phyloP scores from a whole-genome alignment of 176 grass and related monocot species.

The Alloteropsis semialata region DNA sequence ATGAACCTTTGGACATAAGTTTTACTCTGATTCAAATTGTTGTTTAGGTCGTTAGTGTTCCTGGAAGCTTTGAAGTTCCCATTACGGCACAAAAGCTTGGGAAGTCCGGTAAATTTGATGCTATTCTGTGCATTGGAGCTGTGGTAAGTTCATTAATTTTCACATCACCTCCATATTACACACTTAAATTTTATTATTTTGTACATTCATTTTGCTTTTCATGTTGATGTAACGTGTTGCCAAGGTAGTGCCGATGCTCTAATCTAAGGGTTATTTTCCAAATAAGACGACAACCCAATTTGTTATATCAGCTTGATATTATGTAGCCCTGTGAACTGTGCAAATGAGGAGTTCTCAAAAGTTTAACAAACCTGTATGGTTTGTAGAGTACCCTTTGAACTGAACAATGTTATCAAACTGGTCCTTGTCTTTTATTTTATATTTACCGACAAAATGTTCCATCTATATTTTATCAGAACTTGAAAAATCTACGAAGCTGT shows the following conservation, averaged over 20 bases:
- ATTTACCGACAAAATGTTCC: not conserved
- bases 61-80: slow-evolving; percentile 97
- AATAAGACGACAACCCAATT: no score
- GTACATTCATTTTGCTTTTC: not conserved
- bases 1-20: not conserved
- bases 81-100: slow-evolving; percentile 84
- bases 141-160: slow-evolving; percentile 57
- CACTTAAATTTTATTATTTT: not conserved
- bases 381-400: not conserved
- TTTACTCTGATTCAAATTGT: not conserved
- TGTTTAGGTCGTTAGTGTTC: slow-evolving; percentile 85
- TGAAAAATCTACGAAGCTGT: not conserved
- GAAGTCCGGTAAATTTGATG: slow-evolving; percentile 82
- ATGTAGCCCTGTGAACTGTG: not conserved
- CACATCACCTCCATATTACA: not conserved
- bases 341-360: slow-evolving; percentile 1
- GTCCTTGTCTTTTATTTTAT: not conserved
- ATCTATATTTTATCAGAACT: not conserved
- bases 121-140: slow-evolving; percentile 94
- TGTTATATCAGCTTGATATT: not conserved
- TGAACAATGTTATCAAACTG: not conserved
- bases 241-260: not conserved
- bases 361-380: not conserved
- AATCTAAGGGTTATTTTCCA: slow-evolving; percentile 1
- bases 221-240: not conserved